A percentile compares a stretch with the other conserved stretches of the same genome.
Conservation (phyloP, 1,284 basidiomycete species). For the Leucoagaricus sp. region DNA sequence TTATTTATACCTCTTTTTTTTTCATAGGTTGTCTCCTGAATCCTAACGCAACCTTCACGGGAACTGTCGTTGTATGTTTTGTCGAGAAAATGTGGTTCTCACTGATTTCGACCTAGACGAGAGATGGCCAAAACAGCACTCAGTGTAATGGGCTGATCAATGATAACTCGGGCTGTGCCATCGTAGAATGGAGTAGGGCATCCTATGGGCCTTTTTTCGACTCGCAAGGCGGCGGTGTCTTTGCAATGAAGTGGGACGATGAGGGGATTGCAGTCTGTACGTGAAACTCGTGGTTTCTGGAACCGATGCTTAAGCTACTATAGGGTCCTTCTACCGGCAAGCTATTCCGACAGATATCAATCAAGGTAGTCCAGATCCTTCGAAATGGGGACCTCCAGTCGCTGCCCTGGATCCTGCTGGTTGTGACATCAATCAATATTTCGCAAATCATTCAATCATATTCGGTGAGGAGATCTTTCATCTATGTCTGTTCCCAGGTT, state of each 20-base stretch:
- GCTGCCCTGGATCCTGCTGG: conserved; percentile 50
- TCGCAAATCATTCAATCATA: conserved; percentile 34
- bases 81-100: neutral
- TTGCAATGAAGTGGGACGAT: conserved; percentile 77
- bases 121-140: conserved; percentile 23
- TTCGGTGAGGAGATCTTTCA: conserved; percentile 24
- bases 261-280: conserved; percentile 67
- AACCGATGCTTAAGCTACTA: neutral
- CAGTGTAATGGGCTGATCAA: conserved; percentile 54
- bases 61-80: conserved; percentile 50
- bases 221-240: conserved; percentile 68
- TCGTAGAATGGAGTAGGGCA: conserved; percentile 65
- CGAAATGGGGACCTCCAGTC: conserved; percentile 61
- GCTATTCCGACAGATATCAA: conserved; percentile 66
- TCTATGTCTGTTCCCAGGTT: neutral
- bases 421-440: conserved; percentile 57
- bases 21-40: conserved; percentile 23
- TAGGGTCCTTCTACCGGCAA: conserved; percentile 74
- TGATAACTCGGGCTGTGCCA: conserved; percentile 65
- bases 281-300: conserved; percentile 25
- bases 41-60: conserved; percentile 50
- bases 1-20: neutral
- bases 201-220: conserved; percentile 77
- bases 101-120: neutral
- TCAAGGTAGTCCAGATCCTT: conserved; percentile 51